Conservation (phyloP, 2,329 filamentous ascomycete genomes). For the Chaetomiaceae sp. region DNA sequence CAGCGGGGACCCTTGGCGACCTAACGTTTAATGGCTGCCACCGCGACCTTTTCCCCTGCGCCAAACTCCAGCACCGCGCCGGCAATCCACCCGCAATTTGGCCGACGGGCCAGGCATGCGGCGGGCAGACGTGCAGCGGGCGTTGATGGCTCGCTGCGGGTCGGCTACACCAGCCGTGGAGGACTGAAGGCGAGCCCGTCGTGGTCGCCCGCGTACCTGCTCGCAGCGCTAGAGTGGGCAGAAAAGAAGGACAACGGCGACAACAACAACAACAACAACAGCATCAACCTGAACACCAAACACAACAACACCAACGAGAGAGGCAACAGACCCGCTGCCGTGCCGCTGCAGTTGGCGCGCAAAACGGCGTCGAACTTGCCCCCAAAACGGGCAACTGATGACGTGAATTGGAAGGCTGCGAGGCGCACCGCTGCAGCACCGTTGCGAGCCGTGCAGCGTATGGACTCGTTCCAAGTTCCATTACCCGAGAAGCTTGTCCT, state of each 20-base stretch:
- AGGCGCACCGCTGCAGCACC: not conserved
- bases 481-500: constrained; percentile 17
- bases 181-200: constrained; percentile 5
- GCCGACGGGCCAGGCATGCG: constrained; percentile 1
- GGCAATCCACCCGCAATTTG: not conserved
- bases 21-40: constrained; percentile 1
- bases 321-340: not conserved
- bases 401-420: constrained; percentile 4
- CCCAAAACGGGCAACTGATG: constrained; percentile 4
- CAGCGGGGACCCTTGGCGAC: constrained; percentile 1
- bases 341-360: constrained; percentile 1
- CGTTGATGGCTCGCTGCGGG: constrained; percentile 11
- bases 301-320: not conserved
- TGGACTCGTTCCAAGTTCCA: not conserved
- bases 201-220: constrained; percentile 11
- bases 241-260: constrained; percentile 3
- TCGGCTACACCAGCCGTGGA: constrained; percentile 2
- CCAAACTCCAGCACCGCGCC: constrained; percentile 6
- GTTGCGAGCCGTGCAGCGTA: constrained; percentile 7
- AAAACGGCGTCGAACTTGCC: constrained; percentile 1
- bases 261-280: not conserved
- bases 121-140: constrained; percentile 10
- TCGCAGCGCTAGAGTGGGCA: constrained; percentile 11
- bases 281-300: too few species aligned
- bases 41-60: not conserved